Evolutionary conservation across 805 yeast genomes (phyloP), one percentile per base, ranked within the genome.

Genomic region (Nakazawaea molendinolei): DNA sequence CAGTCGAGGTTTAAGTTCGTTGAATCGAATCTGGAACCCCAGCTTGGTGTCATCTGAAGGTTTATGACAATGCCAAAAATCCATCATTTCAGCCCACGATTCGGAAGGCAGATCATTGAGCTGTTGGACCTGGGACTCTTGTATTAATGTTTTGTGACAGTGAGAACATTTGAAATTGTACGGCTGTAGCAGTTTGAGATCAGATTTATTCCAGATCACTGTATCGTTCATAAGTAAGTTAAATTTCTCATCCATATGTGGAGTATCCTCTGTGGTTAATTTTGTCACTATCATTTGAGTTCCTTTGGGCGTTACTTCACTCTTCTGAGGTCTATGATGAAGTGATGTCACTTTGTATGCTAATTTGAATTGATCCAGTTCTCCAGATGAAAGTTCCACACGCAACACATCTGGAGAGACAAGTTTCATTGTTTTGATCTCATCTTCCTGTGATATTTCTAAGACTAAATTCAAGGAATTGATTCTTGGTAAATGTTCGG

Each of bases 31-130:
- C 38, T 35, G 39, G 26, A 36, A 33, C 28, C 52, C 46, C 40
- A 56, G 53, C 21, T 52, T 51, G 26, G 39, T 51, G 19, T 52
- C 39, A 15, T 48, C 34, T 13, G 44, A 40, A 0, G 94, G 94
- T 48, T 81, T 82, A 51, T 90, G 97, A 52, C 98, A 90, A 54
- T 90, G 97, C 98, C 98, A 90, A 45, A 82, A 83, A 40, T 90
- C 97, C 95, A 90, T 82, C 71, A 92, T 62, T 53, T 90, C 98
- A 10, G 81, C 76, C 98, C 98, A 90, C 33, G 75, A 64, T 50
- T 87, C 97, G 1, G 95, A 82, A 0, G 98, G 98, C 78, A 90
- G 73, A 25, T 84, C 84, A 36, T 58, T 50, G 30, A 76, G 58
- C 10, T 51, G 55, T 3, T 30, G 16, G 13, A 65, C 51, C 1